These are phyloP conservation scores for Scortechinia acanthostroma DNA, from an alignment of 2,329 filamentous ascomycete species.

Conservation along the genomic window DNA sequence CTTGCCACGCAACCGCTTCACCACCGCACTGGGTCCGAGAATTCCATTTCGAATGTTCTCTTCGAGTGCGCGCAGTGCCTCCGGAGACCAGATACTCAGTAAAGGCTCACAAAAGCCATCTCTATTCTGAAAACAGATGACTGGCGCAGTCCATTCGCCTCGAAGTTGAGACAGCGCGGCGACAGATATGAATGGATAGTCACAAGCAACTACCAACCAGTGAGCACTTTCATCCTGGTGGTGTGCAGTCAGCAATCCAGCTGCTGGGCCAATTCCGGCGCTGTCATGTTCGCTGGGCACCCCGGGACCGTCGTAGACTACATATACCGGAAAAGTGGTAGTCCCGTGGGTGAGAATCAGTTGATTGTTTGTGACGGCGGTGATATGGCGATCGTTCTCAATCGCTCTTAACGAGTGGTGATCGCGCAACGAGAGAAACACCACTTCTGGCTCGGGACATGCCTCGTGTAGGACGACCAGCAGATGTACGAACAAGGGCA, in stretches of 20 bases:
- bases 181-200: constrained; percentile 21
- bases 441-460: constrained; percentile 3
- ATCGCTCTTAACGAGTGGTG: constrained; percentile 5
- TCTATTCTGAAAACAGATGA: constrained; percentile 22
- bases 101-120: constrained; percentile 20
- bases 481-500: neutral
- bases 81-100: constrained; percentile 22
- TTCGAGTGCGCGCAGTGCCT: constrained; percentile 14
- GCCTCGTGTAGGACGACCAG: neutral
- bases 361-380: constrained; percentile 2
- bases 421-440: constrained; percentile 4
- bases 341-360: neutral
- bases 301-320: neutral
- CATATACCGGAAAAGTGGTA: neutral
- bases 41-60: too few relatives aligned
- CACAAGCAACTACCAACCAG: constrained; percentile 21
- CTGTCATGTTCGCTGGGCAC: neutral
- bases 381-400: constrained; percentile 3
- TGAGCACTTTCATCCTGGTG: constrained; percentile 9
- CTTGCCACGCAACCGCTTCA: too few relatives aligned
- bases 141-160: constrained; percentile 8
- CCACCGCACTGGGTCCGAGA: too few relatives aligned
- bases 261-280: constrained; percentile 11
- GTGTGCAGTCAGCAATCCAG: constrained; percentile 20
- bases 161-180: constrained; percentile 13